Evolutionary conservation across 257 asterid species (phyloP), one percentile per base, ranked within the genome.

Genomic region (Craterostigma plantagineum): DNA sequence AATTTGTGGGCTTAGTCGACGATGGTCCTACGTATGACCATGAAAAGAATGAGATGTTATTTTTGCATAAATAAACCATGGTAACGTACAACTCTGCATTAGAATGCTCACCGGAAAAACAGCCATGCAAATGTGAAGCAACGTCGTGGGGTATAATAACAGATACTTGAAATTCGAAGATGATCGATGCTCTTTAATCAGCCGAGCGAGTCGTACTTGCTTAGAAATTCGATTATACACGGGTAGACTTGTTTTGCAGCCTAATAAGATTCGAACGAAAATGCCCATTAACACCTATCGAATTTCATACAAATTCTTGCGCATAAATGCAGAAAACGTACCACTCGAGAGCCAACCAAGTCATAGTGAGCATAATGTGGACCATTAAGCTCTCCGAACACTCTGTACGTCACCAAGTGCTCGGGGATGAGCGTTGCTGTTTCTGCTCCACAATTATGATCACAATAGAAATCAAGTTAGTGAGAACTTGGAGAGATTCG

Each of bases 341-440:
- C 95, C 95, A 69, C 18, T 43, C 87, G 72, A 34, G 94, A 83
- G 38, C 99, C 99, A 39, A 90, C 99, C 61, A 90, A 62, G 61
- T 90, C 99, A 61, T 90, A 90, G 66, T 90, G 99, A 55, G 94
- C 99, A 65, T 79, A 90, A 69, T 79, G 99, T 12, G 91, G 91
- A 52, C 99, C 99, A 41, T 66, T 53, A 34, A 65, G 64, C 59
- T 73, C 76, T 46, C 99, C 99, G 53, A 77, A 69, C 52, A 72
- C 67, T 64, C 75, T 79, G 66, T 79, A 83, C 12, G 87, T 75
- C 58, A 68, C 80, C 61, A 77, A 67, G 58, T 79, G 69, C 61
- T 79, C 42, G 4, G 94, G 95, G 54, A 90, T 53, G 58, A 66
- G 63, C 74, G 76, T 79, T 34, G 18, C 83, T 11, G 98, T 90